Percentiles rank a stretch among this genome's conserved stretches.
These are phyloP conservation scores for Stygiomarasmius scandens DNA, from an alignment of 1,284 basidiomycete species.

Conservation along the genomic window DNA sequence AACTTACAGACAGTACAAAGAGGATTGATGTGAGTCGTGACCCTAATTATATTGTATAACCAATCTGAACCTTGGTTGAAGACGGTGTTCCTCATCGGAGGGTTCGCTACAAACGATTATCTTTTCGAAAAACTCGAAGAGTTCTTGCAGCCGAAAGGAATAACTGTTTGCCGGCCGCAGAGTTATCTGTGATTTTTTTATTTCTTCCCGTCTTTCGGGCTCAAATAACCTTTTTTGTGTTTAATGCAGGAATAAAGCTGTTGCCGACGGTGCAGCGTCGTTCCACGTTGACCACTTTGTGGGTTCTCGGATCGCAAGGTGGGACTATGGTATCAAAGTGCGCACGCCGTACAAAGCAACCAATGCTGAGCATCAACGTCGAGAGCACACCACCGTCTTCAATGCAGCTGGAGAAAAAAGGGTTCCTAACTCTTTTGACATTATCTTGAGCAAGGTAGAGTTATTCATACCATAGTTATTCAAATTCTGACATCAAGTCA, in stretches of 20 bases:
- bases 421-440: conserved; percentile 29
- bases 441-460: conserved; percentile 33
- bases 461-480: no score
- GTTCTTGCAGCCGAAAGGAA: conserved; percentile 29
- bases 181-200: conserved; percentile 40
- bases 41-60: neutral
- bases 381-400: no score
- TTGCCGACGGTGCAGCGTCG: conserved; percentile 56
- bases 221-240: no score
- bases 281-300: conserved; percentile 56
- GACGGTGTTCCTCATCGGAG: conserved; percentile 44
- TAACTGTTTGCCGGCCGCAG: conserved; percentile 39
- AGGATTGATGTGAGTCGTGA: neutral
- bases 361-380: conserved; percentile 44
- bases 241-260: conserved; percentile 51
- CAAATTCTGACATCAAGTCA: no score
- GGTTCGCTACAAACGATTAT: conserved; percentile 55
- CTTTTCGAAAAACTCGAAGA: conserved; percentile 40
- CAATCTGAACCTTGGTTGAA: conserved; percentile 11
- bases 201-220: neutral
- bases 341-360: conserved; percentile 28
- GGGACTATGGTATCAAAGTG: conserved; percentile 43
- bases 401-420: no score
- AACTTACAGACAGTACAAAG: neutral
- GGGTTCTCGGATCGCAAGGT: conserved; percentile 44